These are phyloP conservation scores for Colletotrichum godetiae DNA, from an alignment of 2,329 filamentous ascomycete species.

Conservation along the genomic window DNA sequence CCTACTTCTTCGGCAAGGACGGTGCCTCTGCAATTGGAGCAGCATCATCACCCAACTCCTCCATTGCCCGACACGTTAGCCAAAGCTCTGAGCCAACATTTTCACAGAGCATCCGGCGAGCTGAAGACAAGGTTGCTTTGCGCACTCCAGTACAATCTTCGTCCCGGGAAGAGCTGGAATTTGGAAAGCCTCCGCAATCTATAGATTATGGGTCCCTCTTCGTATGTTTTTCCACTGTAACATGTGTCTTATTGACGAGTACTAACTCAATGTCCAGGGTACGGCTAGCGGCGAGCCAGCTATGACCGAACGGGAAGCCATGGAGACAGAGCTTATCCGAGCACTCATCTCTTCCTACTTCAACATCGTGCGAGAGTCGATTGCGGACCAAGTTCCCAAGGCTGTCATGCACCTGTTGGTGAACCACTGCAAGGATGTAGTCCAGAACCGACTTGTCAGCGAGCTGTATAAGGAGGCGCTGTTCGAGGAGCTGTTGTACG, in stretches of 20 bases:
- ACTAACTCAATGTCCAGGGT: conserved; percentile 52
- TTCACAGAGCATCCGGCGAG: conserved; percentile 83
- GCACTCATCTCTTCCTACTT: conserved; percentile 98
- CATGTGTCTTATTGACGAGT: not conserved
- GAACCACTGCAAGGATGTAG: conserved; percentile 97
- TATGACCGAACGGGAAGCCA: conserved; percentile 92
- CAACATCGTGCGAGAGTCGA: conserved; percentile 98
- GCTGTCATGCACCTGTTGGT: conserved; percentile 98
- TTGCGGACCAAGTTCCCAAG: conserved; percentile 98
- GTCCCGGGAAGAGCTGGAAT: conserved; percentile 54
- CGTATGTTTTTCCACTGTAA: conserved; percentile 58
- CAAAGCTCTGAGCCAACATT: conserved; percentile 85
- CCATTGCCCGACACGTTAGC: conserved; percentile 74
- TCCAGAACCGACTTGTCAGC: conserved; percentile 96
- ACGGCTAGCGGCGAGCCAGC: conserved; percentile 78
- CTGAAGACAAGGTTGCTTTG: conserved; percentile 67
- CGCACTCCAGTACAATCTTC: conserved; percentile 58
- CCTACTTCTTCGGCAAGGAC: conserved; percentile 99
- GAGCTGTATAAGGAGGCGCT: conserved; percentile 93
- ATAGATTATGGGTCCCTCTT: conserved; percentile 61
- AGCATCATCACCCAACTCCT: conserved; percentile 51
- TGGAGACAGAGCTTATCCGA: conserved; percentile 97
- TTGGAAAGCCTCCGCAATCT: conserved; percentile 50
- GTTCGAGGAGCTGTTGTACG: conserved; percentile 94
- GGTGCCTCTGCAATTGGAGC: conserved; percentile 60